Base-by-base conservation (phyloP, 768 basidiomycete genomes). In the Amanita muscaria region DNA sequence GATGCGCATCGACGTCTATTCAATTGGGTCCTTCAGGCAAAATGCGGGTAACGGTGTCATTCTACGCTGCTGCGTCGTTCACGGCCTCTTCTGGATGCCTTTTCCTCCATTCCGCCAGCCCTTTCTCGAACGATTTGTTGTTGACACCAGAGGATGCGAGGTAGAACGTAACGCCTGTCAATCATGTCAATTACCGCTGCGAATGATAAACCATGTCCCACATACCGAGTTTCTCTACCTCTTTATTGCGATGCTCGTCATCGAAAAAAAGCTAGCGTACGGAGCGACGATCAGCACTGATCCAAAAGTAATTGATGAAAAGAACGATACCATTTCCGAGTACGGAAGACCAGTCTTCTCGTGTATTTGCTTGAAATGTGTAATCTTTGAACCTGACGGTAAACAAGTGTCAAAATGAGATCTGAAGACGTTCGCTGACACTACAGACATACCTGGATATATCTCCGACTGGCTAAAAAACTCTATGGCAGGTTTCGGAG, bases 261-360 rank as follows among this genome's bases (percentile, higher is more conserved):
- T 88, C 85, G 49, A 85, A 89, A 57, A 80, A 80, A 4, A 80
- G 64, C 77, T 79, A n/a, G n/a, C n/a, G n/a, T n/a, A n/a, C n/a
- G n/a, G n/a, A n/a, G n/a, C n/a, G n/a, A n/a, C n/a, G n/a, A n/a
- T n/a, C n/a, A n/a, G n/a, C n/a, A n/a, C n/a, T n/a, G n/a, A n/a
- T n/a, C n/a, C n/a, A n/a, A n/a, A n/a, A n/a, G n/a, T n/a, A n/a
- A n/a, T n/a, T n/a, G n/a, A n/a, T n/a, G n/a, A n/a, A n/a, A n/a
- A 34, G 19, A 3, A 21, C 0, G 6, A 31, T 1, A 83, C 85
- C 88, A 91, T 91, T 50, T 88, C 79, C 6, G 74, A 72, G 54
- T 87, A 90, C 0, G 85, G 77, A 40, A 91, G 77, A 2, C 80
- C 81, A 0, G 88, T 90, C 53, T 76, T 72, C 38, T 75, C 64